Evolutionary conservation across 1,139 yeast species (phyloP).

Genomic region (Yamadazyma atmosphaerica): DNA sequence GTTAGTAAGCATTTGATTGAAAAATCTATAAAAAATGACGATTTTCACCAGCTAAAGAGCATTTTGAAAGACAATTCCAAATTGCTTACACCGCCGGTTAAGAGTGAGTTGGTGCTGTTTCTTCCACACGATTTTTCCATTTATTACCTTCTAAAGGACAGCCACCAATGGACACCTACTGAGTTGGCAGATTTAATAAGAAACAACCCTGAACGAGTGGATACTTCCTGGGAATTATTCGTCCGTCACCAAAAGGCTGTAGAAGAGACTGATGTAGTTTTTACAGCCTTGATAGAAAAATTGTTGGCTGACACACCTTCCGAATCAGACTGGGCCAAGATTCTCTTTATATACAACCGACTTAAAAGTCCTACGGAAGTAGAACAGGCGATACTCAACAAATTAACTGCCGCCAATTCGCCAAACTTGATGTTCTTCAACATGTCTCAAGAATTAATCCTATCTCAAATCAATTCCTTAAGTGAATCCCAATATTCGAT

Average conservation of each 20-base stretch:
- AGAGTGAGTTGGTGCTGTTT: constrained; percentile 11
- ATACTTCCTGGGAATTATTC: constrained; percentile 34
- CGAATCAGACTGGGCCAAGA: constrained; percentile 14
- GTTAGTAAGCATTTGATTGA: constrained; percentile 12
- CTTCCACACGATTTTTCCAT: constrained; percentile 30
- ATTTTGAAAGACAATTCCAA: constrained; percentile 9
- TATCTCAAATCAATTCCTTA: constrained; percentile 5
- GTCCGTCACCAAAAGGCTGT: constrained; percentile 20
- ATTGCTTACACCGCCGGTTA: constrained; percentile 9
- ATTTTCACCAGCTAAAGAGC: constrained; percentile 14
- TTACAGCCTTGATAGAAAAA: constrained; percentile 8
- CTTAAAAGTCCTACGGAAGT: constrained; percentile 4
- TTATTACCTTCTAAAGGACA: constrained; percentile 27
- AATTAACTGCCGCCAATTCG: constrained; percentile 11
- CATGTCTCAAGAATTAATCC: constrained; percentile 8
- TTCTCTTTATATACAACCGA: constrained; percentile 10
- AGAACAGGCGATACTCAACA: constrained; percentile 9
- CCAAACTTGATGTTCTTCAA: constrained; percentile 10
- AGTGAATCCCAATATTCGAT: constrained; percentile 12
- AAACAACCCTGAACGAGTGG: constrained; percentile 44
- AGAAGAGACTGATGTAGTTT: constrained; percentile 7
- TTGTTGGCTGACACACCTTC: constrained; percentile 7
- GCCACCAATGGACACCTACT: constrained; percentile 15
- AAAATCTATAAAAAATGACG: constrained; percentile 10
- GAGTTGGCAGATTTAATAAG: constrained; percentile 28